These are phyloP conservation scores for Fusarium lyarnte DNA, from an alignment of 2,329 filamentous ascomycete genomes.

Conservation along the genomic window DNA sequence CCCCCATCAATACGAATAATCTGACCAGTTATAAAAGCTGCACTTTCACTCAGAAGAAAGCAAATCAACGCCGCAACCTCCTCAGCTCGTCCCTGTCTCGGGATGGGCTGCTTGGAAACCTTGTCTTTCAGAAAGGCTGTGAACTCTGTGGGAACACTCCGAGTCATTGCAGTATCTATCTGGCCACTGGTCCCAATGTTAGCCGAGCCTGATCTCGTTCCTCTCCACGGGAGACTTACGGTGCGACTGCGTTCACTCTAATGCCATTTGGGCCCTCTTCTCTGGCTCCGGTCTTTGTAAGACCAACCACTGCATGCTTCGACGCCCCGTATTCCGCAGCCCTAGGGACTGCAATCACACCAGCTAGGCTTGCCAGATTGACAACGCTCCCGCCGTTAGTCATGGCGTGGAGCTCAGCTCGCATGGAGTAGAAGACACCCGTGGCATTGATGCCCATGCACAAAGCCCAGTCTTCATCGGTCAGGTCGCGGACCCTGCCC, in stretches of 20 bases:
- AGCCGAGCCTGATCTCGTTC: not conserved
- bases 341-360: slow-evolving; percentile 48
- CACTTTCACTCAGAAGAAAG: slow-evolving; percentile 44
- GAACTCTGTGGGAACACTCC: not conserved
- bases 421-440: slow-evolving; percentile 45
- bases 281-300: slow-evolving; percentile 45
- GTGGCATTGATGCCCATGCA: slow-evolving; percentile 43
- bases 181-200: not conserved
- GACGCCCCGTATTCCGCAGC: slow-evolving; percentile 45
- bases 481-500: slow-evolving; percentile 36
- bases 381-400: slow-evolving; percentile 56
- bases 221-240: slow-evolving; percentile 27
- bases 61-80: slow-evolving; percentile 44
- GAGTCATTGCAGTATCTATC: slow-evolving; percentile 20
- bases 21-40: slow-evolving; percentile 41
- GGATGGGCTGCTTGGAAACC: slow-evolving; percentile 13
- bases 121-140: not conserved
- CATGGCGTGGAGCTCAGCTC: slow-evolving; percentile 48
- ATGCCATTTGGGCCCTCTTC: slow-evolving; percentile 42
- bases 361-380: slow-evolving; percentile 54
- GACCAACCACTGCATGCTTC: slow-evolving; percentile 47
- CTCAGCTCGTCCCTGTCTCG: slow-evolving; percentile 36
- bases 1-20: slow-evolving; percentile 42
- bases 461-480: slow-evolving; percentile 42
- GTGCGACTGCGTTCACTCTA: slow-evolving; percentile 44